Conservation (phyloP, 2,329 filamentous ascomycete species). For the Aspergillus texensis region DNA sequence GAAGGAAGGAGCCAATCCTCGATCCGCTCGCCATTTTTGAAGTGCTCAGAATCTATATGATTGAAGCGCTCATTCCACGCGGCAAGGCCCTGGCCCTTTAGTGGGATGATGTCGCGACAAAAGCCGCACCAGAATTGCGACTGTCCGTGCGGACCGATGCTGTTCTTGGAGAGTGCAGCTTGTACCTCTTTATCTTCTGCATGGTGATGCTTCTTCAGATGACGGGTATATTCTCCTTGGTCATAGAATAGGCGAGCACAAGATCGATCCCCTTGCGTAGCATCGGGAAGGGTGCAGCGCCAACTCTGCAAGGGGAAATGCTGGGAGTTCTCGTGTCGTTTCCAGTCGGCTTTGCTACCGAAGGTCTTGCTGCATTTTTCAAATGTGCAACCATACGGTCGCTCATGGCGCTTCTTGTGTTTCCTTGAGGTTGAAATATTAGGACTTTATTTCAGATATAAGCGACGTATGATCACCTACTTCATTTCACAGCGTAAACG, state of each 20-base stretch:
- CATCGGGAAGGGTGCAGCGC: conserved; percentile 61
- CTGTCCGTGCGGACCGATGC: conserved; percentile 67
- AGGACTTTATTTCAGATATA: neutral
- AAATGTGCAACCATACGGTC: conserved; percentile 82
- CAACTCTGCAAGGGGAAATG: conserved; percentile 74
- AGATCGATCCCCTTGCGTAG: conserved; percentile 23
- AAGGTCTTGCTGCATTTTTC: conserved; percentile 70
- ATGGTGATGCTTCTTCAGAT: conserved; percentile 60
- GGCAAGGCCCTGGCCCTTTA: conserved; percentile 53
- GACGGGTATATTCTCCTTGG: conserved; percentile 61
- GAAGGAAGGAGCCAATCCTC: conserved; percentile 36
- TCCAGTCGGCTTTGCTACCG: conserved; percentile 95
- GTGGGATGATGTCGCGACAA: conserved; percentile 62
- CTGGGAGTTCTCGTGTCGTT: conserved; percentile 81
- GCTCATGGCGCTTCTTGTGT: conserved; percentile 77
- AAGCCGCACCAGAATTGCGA: conserved; percentile 86
- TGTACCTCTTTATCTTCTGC: conserved; percentile 33
- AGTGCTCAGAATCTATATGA: conserved; percentile 69
- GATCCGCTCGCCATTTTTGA: conserved; percentile 41
- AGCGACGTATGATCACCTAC: conserved; percentile 23
- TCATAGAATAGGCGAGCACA: conserved; percentile 65
- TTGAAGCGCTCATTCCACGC: conserved; percentile 66
- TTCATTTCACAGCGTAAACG: conserved; percentile 41
- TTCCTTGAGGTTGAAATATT: conserved; percentile 60
- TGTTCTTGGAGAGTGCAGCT: conserved; percentile 52